Evolutionary conservation across 2,329 filamentous ascomycete species (phyloP).

Genomic region (Colletotrichum noveboracense): DNA sequence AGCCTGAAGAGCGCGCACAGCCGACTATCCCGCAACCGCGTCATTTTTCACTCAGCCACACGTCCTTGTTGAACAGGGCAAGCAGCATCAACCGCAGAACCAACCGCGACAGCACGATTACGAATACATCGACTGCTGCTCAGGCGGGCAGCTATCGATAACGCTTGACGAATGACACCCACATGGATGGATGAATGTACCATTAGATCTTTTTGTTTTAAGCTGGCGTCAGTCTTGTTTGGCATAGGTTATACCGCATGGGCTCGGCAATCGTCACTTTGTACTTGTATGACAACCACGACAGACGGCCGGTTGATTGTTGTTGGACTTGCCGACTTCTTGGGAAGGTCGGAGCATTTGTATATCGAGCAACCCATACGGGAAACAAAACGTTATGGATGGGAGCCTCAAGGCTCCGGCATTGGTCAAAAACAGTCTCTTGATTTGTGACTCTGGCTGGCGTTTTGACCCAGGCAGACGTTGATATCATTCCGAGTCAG

Average conservation of each 20-base stretch:
- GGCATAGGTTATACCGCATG: conserved; percentile 20
- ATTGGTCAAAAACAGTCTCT: neutral
- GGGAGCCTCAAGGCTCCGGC: neutral
- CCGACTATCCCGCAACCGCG: conserved; percentile 27
- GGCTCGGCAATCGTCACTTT: conserved; percentile 8
- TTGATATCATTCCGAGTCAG: neutral
- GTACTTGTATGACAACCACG: conserved; percentile 21
- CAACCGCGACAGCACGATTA: conserved; percentile 48
- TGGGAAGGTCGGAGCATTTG: conserved; percentile 12
- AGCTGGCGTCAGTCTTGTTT: conserved; percentile 21
- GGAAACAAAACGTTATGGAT: conserved; percentile 5
- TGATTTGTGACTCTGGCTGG: neutral
- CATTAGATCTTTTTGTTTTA: conserved; percentile 22
- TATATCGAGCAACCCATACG: conserved; percentile 13
- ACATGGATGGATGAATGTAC: conserved; percentile 24
- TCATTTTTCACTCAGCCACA: conserved; percentile 49
- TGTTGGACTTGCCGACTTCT: conserved; percentile 1
- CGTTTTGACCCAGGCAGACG: neutral
- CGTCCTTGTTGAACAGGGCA: conserved; percentile 45
- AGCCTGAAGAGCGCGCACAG: conserved; percentile 45
- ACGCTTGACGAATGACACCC: conserved; percentile 34
- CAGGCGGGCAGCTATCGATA: conserved; percentile 51
- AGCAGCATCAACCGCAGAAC: conserved; percentile 50
- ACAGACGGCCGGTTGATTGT: conserved; percentile 17
- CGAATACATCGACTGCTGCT: conserved; percentile 43